phyloP scores from a whole-genome alignment of 192 early-diverging fungal species.

The Geranomyces michiganensis region DNA sequence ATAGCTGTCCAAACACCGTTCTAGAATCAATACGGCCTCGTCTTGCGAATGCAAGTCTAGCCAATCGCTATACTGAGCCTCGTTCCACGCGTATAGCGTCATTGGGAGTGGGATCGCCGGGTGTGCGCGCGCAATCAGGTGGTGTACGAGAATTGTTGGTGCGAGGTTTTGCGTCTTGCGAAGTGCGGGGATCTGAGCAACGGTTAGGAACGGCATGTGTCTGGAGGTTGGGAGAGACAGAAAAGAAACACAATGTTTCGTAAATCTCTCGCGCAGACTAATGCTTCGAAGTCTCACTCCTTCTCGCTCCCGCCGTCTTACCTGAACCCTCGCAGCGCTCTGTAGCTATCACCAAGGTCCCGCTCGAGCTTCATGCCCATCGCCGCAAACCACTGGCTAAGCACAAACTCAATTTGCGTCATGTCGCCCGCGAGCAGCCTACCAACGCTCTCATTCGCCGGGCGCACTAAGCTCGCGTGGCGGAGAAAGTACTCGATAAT shows the following conservation, averaged over 20 bases:
- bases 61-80: conserved; percentile 70
- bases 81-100: conserved; percentile 57
- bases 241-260: too few species aligned
- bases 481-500: conserved; percentile 65
- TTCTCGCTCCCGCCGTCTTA: too few species aligned
- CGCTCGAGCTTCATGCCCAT: conserved; percentile 60
- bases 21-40: conserved; percentile 53
- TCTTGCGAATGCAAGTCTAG: conserved; percentile 59
- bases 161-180: conserved; percentile 53
- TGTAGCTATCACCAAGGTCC: conserved; percentile 59
- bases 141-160: conserved; percentile 59
- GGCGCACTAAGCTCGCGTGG: conserved; percentile 65
- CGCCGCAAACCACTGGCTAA: conserved; percentile 64
- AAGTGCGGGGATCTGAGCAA: conserved; percentile 51
- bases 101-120: conserved; percentile 59
- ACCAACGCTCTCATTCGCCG: conserved; percentile 65
- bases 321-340: conserved; percentile 63
- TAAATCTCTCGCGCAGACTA: too few species aligned
- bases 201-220: conserved; percentile 68
- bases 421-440: conserved; percentile 70
- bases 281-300: too few species aligned
- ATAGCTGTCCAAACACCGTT: conserved; percentile 48
- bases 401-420: conserved; percentile 71
- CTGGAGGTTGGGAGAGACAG: conserved; percentile 23
- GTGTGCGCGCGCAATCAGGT: conserved; percentile 62